These are phyloP conservation scores for Plantago elongata DNA, from an alignment of 257 asterid genomes.

Conservation along the genomic window DNA sequence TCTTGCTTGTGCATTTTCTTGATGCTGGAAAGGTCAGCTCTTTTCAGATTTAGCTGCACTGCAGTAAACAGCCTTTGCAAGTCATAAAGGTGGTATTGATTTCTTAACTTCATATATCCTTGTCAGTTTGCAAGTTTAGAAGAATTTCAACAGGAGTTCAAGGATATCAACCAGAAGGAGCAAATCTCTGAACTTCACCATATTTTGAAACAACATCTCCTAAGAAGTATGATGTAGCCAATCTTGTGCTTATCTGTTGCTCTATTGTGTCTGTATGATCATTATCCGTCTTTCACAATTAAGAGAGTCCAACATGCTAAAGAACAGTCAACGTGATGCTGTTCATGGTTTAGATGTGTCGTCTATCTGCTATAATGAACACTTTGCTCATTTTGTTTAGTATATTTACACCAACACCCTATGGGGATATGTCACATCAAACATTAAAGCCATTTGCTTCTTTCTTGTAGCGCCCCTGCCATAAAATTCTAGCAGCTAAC, in stretches of 20 bases:
- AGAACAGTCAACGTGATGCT: conserved; percentile 2
- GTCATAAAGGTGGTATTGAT: too few relatives aligned
- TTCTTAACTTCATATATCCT: too few relatives aligned
- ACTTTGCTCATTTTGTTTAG: too few relatives aligned
- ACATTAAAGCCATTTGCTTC: too few relatives aligned
- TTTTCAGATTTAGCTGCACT: conserved; percentile 11
- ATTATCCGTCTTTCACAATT: background rate
- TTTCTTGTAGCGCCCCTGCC: too few relatives aligned
- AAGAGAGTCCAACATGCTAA: background rate
- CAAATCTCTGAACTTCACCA: conserved; percentile 91
- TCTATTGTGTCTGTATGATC: conserved; percentile 10
- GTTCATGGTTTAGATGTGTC: background rate
- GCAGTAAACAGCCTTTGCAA: conserved; percentile 1
- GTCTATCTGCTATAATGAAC: too few relatives aligned
- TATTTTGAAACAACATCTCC: conserved; percentile 96
- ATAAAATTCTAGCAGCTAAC: too few relatives aligned
- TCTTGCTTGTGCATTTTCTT: conserved; percentile 99
- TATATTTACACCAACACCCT: too few relatives aligned
- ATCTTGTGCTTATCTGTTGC: conserved; percentile 13
- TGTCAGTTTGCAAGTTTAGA: conserved; percentile 85
- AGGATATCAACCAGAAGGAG: conserved; percentile 96
- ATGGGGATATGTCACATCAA: too few relatives aligned
- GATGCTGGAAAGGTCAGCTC: conserved; percentile 96
- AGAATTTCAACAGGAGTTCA: conserved; percentile 95
- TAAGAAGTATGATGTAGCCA: conserved; percentile 63